A percentile compares a stretch with the other conserved stretches of the same genome.
These are phyloP conservation scores for Geotrichum fermentans DNA, from an alignment of 1,139 yeast species.

Conservation along the genomic window DNA sequence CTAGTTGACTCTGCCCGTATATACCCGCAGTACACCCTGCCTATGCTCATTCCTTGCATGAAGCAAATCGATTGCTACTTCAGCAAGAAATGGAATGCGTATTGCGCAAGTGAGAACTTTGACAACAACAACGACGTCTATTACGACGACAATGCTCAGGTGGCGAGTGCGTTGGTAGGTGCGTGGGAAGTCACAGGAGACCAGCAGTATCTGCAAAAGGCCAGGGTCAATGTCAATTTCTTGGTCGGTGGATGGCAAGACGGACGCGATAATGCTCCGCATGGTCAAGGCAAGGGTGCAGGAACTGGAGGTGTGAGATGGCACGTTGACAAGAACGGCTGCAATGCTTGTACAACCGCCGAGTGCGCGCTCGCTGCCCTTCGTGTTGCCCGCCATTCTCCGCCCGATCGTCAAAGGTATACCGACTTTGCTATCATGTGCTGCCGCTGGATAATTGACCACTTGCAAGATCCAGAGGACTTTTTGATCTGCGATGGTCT, in stretches of 20 bases:
- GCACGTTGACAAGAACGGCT: slow-evolving; percentile 58
- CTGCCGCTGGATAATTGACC: slow-evolving; percentile 51
- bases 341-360: slow-evolving; percentile 65
- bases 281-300: neutral
- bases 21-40: slow-evolving; percentile 53
- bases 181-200: slow-evolving; percentile 68
- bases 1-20: slow-evolving; percentile 58
- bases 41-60: slow-evolving; percentile 53
- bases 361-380: slow-evolving; percentile 64
- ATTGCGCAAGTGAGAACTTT: slow-evolving; percentile 54
- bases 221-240: slow-evolving; percentile 55
- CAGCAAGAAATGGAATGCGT: slow-evolving; percentile 49
- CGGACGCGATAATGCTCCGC: too few relatives aligned
- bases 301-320: slow-evolving; percentile 57
- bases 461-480: slow-evolving; percentile 52
- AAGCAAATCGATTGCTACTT: slow-evolving; percentile 51
- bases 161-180: slow-evolving; percentile 59
- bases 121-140: slow-evolving; percentile 60
- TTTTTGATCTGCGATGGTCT: slow-evolving; percentile 61
- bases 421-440: slow-evolving; percentile 52
- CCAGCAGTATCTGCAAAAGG: slow-evolving; percentile 50
- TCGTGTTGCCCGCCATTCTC: slow-evolving; percentile 51
- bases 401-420: slow-evolving; percentile 42
- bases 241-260: slow-evolving; percentile 58
- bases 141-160: slow-evolving; percentile 75